Base-by-base conservation (phyloP, 2,329 filamentous ascomycete genomes). In the Xylariales sp. region DNA sequence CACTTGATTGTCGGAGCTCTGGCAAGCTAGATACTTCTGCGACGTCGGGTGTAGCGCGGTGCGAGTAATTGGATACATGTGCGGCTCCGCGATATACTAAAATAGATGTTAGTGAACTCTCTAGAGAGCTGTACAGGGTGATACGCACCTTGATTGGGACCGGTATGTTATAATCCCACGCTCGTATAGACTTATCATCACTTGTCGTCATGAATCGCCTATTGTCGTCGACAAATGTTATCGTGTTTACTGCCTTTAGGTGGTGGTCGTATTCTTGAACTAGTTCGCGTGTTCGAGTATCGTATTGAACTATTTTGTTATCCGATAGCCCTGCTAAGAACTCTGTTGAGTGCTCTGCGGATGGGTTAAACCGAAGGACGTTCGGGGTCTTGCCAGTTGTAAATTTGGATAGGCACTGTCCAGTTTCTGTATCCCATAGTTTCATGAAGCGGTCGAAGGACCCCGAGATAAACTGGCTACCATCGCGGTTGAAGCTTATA, bases 211-310 rank as follows among this genome's bases (percentile, higher is more conserved):
- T 96, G 85, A 99, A 99, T 48, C 97, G 92, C 43, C 95, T 90
- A 80, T 94, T 93, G 67, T 97, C 90, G 79, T 99, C 96, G 72
- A 97, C 93, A 80, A 98, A 99, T 4, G 93, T 96, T 73, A 99
- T 93, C 9, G 96, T 98, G 82, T 99, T 99, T 83, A 99, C 91
- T 30, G 96, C 93, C n/a, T 94, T 96, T 69, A 99, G 84, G 79
- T 99, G 96, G 80, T 99, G 96, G 78, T 99, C 95, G 82, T 99
- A 99, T 83, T 98, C 96, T 78, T 99, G 97, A 12, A 97, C 92
- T 66, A 96, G 86, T 75, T 97, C 90, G 72, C 85, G 82, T 6
- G 90, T 90, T 34, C 97, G 89, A 1, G 90, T 94, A 80, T 99
- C 96, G 80, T 97, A 99, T 78, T 99, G 96, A 49, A 99, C 87